Base-by-base conservation (phyloP, 345 rosid genomes). In the Abelmoschus esculentus region DNA sequence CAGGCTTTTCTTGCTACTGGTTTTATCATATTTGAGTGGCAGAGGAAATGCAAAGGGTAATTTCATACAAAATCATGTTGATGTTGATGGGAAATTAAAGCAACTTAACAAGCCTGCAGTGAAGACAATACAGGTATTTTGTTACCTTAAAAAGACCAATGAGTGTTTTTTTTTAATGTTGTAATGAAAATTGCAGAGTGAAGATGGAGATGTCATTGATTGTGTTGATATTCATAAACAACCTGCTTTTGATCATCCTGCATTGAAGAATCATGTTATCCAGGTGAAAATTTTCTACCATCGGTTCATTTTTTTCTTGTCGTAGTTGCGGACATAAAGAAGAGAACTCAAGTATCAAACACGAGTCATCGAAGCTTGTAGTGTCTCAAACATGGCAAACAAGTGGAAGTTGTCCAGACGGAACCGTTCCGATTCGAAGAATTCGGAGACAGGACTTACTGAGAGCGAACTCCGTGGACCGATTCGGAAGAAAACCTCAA, bases 181-280 rank as follows among this genome's bases (percentile, higher is more conserved):
- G 68, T 22, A 66, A 66, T 46, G 69, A 3, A 0, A 7, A 66
- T 15, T 6, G 0, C 31, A 83, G 89, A 85, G 83, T 13, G 80
- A 78, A 75, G 86, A 83, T 64, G 92, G 89, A 17, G 88, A 85
- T 69, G 71, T 82, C 11, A 83, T 82, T 22, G 88, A 83, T 32
- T 85, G 86, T 46, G 72, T 87, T 3, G 78, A 83, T 58, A 74
- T 85, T 50, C 64, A 82, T 63, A 82, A 75, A 32, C 92, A 87
- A 66, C 84, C 76, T 36, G 83, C 89, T 59, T 84, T 87, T 8
- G 87, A 85, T 71, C 85, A 81, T 73, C 87, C 86, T 0, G 75
- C 67, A 0, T 61, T 84, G 54, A 85, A 11, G 74, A 74, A 74
- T 70, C 88, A 83, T 50, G 72, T 59, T 7, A 75, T 85, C 66